Conservation (phyloP, 495 filamentous ascomycete genomes). For the Xylaria longipes region DNA sequence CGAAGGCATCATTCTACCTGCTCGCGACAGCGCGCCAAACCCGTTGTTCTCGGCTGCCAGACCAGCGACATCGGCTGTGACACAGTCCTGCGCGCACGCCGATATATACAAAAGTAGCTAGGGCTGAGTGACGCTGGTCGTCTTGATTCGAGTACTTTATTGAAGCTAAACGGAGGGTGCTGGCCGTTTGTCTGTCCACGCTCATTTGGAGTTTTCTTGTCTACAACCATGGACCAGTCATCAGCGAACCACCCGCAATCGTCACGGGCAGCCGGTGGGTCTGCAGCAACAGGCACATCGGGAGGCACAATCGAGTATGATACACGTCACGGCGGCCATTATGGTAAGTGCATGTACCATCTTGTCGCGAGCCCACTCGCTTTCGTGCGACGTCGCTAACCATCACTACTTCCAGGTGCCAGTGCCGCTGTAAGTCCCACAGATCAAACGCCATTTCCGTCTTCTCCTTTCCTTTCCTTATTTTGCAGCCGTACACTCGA, state of each 20-base stretch:
- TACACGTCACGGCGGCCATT: conserved; percentile 81
- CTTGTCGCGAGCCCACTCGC: conserved; percentile 35
- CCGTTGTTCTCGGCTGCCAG: conserved; percentile 10
- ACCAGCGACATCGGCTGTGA: conserved; percentile 17
- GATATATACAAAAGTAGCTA: neutral
- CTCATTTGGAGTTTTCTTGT: neutral
- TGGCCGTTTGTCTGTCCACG: conserved; percentile 10
- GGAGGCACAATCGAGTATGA: conserved; percentile 76
- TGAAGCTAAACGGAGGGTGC: neutral
- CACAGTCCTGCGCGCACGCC: conserved; percentile 7
- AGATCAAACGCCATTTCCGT: conserved; percentile 21
- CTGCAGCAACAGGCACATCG: conserved; percentile 27
- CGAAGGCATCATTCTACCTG: neutral
- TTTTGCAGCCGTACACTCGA: conserved; percentile 15
- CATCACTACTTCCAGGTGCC: conserved; percentile 64
- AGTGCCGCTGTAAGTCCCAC: conserved; percentile 74
- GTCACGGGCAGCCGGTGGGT: conserved; percentile 54
- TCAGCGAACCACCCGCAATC: conserved; percentile 58
- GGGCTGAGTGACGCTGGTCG: conserved; percentile 17
- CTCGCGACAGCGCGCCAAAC: conserved; percentile 17
- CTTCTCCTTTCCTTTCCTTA: conserved; percentile 9
- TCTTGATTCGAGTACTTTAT: conserved; percentile 10
- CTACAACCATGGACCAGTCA: conserved; percentile 61
- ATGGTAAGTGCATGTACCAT: conserved; percentile 66
- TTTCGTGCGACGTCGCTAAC: conserved; percentile 47